Evolutionary conservation across 148 eudicot genomes (phyloP).

Genomic region (Rhododendron ovatum): DNA sequence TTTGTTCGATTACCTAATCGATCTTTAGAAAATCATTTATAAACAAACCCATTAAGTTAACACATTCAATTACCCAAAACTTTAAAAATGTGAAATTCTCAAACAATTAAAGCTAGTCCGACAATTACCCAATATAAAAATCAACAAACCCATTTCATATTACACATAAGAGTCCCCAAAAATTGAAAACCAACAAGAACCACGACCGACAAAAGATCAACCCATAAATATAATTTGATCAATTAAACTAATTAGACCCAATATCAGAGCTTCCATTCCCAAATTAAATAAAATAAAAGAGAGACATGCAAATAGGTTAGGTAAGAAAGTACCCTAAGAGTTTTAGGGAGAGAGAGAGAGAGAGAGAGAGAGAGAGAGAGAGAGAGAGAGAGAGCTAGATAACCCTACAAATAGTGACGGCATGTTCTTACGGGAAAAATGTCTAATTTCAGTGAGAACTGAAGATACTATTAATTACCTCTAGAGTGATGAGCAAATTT

Average conservation of each 20-base stretch:
- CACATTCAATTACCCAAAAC: neutral
- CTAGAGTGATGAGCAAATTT: too few relatives aligned
- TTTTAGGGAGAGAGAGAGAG: too few relatives aligned
- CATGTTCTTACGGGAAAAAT: too few relatives aligned
- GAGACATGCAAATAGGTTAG: neutral
- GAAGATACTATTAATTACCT: too few relatives aligned
- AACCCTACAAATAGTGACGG: too few relatives aligned
- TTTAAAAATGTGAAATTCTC: neutral
- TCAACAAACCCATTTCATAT: conserved; percentile 1
- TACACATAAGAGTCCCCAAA: neutral
- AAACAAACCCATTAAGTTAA: neutral
- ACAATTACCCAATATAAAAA: neutral
- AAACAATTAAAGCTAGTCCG: neutral
- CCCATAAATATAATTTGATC: neutral
- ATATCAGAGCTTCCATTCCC: neutral
- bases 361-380: too few relatives aligned
- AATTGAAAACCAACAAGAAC: neutral
- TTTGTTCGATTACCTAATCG: too few relatives aligned
- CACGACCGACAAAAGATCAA: neutral
- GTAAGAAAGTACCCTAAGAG: conserved; percentile 2
- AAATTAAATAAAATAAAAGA: neutral
- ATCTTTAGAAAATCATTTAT: too few relatives aligned
- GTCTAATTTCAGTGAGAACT: too few relatives aligned
- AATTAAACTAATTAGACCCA: conserved; percentile 1
- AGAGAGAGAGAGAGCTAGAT: too few relatives aligned